Evolutionary conservation across 441 rosid species (phyloP).

Genomic region (Manihot esculenta): DNA sequence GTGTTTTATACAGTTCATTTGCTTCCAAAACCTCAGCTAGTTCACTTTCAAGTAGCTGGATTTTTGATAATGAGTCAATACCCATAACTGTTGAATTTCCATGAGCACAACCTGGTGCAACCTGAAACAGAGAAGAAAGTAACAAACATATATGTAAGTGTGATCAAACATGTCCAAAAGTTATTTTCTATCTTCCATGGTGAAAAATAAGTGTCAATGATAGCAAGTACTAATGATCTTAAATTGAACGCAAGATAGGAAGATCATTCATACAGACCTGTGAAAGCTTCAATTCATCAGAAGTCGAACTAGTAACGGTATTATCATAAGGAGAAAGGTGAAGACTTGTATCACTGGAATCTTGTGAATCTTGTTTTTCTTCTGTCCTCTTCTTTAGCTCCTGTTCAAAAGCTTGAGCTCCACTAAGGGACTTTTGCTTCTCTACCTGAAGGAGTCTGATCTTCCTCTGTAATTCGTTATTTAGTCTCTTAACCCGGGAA

Average conservation of each 20-base stretch:
- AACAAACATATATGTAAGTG: background rate
- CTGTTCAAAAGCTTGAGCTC: slow-evolving; percentile 36
- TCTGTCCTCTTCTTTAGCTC: slow-evolving; percentile 33
- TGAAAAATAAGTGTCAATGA: background rate
- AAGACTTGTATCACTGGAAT: slow-evolving; percentile 19
- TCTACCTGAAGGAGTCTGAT: slow-evolving; percentile 46
- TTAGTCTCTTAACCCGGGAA: slow-evolving; percentile 47
- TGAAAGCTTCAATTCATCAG: slow-evolving; percentile 22
- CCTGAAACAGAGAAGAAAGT: slow-evolving; percentile 31
- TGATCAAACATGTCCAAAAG: background rate
- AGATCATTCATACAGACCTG: slow-evolving; percentile 23
- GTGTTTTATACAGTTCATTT: slow-evolving; percentile 49
- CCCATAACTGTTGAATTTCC: slow-evolving; percentile 24
- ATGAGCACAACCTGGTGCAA: slow-evolving; percentile 16
- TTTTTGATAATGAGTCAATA: slow-evolving; percentile 37
- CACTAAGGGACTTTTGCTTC: slow-evolving; percentile 40
- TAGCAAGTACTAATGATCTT: background rate
- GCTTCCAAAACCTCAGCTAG: slow-evolving; percentile 53
- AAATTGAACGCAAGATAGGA: slow-evolving; percentile 2
- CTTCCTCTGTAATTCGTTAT: slow-evolving; percentile 50
- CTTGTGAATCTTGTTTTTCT: slow-evolving; percentile 18
- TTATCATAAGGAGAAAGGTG: slow-evolving; percentile 13
- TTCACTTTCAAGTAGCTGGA: slow-evolving; percentile 48
- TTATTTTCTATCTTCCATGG: background rate
- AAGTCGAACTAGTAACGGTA: slow-evolving; percentile 10